Evolutionary conservation across 2,329 filamentous ascomycete genomes (phyloP).

Genomic region (Penicillium occitanis): DNA sequence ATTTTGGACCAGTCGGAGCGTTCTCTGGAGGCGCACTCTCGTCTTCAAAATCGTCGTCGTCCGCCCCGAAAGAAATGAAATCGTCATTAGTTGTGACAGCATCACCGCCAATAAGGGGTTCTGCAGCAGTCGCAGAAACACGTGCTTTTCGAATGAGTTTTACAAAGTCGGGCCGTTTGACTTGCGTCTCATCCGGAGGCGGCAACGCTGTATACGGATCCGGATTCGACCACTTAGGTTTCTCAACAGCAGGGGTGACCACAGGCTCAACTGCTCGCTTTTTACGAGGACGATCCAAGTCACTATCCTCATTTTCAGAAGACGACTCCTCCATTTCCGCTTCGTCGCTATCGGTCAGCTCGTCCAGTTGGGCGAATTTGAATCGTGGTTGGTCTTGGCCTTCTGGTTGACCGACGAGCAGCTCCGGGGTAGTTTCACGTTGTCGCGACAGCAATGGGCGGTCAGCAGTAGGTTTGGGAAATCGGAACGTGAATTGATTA

Average conservation of each 20-base stretch:
- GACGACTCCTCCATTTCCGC: slow-evolving; percentile 46
- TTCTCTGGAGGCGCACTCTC: slow-evolving; percentile 35
- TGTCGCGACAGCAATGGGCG: slow-evolving; percentile 38
- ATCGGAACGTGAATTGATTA: slow-evolving; percentile 45
- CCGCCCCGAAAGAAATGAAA: slow-evolving; percentile 82
- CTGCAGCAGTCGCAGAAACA: slow-evolving; percentile 53
- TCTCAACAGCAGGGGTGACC: slow-evolving; percentile 26
- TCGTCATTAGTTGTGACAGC: slow-evolving; percentile 65
- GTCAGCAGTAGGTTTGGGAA: slow-evolving; percentile 37
- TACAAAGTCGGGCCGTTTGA: slow-evolving; percentile 82
- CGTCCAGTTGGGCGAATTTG: slow-evolving; percentile 40
- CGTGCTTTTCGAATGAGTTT: slow-evolving; percentile 90
- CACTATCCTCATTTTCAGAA: slow-evolving; percentile 35
- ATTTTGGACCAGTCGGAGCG: slow-evolving; percentile 39
- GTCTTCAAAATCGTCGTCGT: slow-evolving; percentile 54
- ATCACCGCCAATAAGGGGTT: slow-evolving; percentile 53
- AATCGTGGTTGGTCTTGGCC: slow-evolving; percentile 30
- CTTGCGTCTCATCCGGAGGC: slow-evolving; percentile 68
- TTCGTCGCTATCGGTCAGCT: slow-evolving; percentile 48
- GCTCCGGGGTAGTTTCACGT: slow-evolving; percentile 40
- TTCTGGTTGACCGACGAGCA: slow-evolving; percentile 28
- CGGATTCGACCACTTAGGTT: slow-evolving; percentile 90
- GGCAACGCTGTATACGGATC: slow-evolving; percentile 89
- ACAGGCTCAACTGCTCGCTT: slow-evolving; percentile 29
- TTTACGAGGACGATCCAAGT: slow-evolving; percentile 39